These are phyloP conservation scores for Nemania serpens DNA, from an alignment of 2,329 filamentous ascomycete species.

Conservation along the genomic window DNA sequence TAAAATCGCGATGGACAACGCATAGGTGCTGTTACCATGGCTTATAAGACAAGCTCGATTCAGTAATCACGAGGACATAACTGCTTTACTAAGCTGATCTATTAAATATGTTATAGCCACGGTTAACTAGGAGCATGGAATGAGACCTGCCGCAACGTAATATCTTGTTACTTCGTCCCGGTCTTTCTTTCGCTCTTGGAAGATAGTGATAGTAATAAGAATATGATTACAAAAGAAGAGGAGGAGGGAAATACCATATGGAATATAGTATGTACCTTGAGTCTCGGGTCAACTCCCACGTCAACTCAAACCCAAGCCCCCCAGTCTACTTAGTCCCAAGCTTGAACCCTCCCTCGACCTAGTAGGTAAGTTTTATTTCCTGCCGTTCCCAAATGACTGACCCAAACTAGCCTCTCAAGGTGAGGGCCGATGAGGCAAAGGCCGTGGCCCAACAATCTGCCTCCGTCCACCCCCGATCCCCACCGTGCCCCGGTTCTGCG, in stretches of 20 bases:
- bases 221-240: not conserved
- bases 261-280: not conserved
- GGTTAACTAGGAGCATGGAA: too few relatives aligned
- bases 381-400: too few relatives aligned
- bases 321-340: not conserved
- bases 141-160: too few relatives aligned
- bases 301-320: not conserved
- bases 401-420: not conserved
- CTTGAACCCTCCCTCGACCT: not conserved
- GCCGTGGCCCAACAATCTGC: constrained; percentile 79
- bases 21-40: too few relatives aligned
- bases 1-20: too few relatives aligned
- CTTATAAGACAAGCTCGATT: too few relatives aligned
- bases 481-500: constrained; percentile 68
- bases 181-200: too few relatives aligned
- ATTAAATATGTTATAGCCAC: too few relatives aligned
- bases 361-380: too few relatives aligned
- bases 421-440: constrained; percentile 55
- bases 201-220: not conserved
- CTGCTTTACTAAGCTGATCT: too few relatives aligned
- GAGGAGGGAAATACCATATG: not conserved
- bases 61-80: too few relatives aligned
- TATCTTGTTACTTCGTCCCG: too few relatives aligned
- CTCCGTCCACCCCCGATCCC: constrained; percentile 73
- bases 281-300: not conserved